Conservation (phyloP, 345 rosid species). For the Hypericum androsaemum region DNA sequence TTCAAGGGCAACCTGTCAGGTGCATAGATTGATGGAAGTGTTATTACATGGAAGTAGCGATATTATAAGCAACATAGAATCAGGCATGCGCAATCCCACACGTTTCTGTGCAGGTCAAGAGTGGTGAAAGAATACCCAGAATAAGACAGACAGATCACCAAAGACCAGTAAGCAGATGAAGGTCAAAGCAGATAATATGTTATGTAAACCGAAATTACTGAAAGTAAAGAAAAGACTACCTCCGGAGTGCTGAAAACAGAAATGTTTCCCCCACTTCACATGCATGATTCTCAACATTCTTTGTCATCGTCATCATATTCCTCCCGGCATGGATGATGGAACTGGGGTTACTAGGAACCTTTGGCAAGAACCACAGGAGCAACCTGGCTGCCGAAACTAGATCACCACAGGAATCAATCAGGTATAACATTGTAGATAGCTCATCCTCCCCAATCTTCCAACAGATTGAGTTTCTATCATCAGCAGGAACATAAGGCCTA, state of each 20-base stretch:
- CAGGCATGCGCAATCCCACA: too few species aligned
- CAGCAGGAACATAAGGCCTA: constrained; percentile 33
- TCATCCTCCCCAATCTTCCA: constrained; percentile 96
- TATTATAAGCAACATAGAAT: too few species aligned
- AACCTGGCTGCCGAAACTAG: constrained; percentile 64
- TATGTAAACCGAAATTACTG: neutral
- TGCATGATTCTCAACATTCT: constrained; percentile 56
- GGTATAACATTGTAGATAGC: constrained; percentile 57
- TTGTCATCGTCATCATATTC: constrained; percentile 36
- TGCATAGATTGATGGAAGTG: too few species aligned
- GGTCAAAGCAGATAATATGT: neutral
- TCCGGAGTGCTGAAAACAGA: constrained; percentile 66
- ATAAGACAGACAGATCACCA: too few species aligned
- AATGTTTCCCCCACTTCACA: constrained; percentile 80
- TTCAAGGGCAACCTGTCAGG: too few species aligned
- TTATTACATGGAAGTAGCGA: too few species aligned
- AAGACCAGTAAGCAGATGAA: too few species aligned
- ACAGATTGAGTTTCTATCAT: constrained; percentile 42
- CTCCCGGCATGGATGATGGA: constrained; percentile 67
- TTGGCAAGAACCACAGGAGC: constrained; percentile 87
- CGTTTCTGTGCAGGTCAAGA: too few species aligned
- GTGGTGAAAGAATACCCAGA: too few species aligned
- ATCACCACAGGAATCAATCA: constrained; percentile 73
- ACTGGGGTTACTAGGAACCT: constrained; percentile 46
- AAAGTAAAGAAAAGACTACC: constrained; percentile 32